Percentiles rank a stretch among this genome's conserved stretches.
Evolutionary conservation across 345 rosid genomes (phyloP).

Genomic region (Hirschfeldia incana): DNA sequence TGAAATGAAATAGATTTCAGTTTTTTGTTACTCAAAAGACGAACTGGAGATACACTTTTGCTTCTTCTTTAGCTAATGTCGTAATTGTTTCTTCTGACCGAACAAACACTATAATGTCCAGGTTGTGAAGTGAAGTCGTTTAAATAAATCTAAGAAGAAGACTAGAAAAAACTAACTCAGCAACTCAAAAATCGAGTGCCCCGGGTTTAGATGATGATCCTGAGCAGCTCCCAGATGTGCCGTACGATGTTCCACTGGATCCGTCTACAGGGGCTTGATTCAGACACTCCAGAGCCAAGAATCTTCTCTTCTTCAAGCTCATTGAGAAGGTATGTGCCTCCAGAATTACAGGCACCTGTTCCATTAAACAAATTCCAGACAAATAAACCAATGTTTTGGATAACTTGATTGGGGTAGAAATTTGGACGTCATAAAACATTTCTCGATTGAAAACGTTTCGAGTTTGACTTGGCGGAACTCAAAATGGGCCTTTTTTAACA

Average conservation of each 20-base stretch:
- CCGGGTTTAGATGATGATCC: constrained; percentile 65
- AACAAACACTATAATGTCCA: constrained; percentile 3
- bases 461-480: no score
- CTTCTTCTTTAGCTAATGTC: background rate
- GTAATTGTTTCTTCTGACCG: constrained; percentile 8
- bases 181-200: constrained; percentile 63
- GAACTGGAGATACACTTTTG: background rate
- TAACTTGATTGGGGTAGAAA: background rate
- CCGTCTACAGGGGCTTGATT: constrained; percentile 97
- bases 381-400: background rate
- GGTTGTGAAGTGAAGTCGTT: background rate
- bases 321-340: constrained; percentile 87
- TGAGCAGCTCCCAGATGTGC: constrained; percentile 65
- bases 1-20: background rate
- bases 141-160: background rate
- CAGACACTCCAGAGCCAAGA: constrained; percentile 73
- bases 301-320: constrained; percentile 79
- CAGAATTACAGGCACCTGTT: constrained; percentile 76
- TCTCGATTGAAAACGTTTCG: background rate
- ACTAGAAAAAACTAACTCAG: constrained; percentile 13
- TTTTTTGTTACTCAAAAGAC: background rate
- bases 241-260: constrained; percentile 81
- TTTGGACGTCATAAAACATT: background rate
- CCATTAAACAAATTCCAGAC: constrained; percentile 5
- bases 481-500: no score